These are phyloP conservation scores for Cryptosporidium sp. DNA, from an alignment of 169 alveolate species.

Conservation along the genomic window DNA sequence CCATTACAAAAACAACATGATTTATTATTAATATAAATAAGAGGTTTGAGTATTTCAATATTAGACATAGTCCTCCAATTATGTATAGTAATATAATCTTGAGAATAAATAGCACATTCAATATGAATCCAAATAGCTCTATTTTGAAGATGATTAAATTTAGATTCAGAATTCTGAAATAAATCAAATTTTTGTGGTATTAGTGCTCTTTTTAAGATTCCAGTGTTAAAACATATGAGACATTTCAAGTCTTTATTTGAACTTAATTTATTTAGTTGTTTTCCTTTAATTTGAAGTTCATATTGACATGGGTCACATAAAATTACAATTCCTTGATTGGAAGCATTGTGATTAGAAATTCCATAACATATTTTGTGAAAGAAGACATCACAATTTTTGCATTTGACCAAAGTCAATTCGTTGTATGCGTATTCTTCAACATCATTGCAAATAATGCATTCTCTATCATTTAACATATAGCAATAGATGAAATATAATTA, in stretches of 20 bases:
- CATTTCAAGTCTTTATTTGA: slow-evolving; percentile 18
- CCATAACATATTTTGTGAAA: slow-evolving; percentile 63
- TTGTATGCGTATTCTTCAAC: slow-evolving; percentile 13
- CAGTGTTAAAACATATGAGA: slow-evolving; percentile 27
- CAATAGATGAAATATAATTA: background rate
- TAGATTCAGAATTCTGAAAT: background rate
- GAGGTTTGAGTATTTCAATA: slow-evolving; percentile 33
- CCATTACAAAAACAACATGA: slow-evolving; percentile 15
- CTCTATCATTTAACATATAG: slow-evolving; percentile 60
- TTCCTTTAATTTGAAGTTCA: slow-evolving; percentile 28
- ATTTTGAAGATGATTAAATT: background rate
- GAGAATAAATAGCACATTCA: slow-evolving; percentile 69
- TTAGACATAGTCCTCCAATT: slow-evolving; percentile 45
- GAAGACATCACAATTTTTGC: slow-evolving; percentile 46
- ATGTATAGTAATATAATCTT: slow-evolving; percentile 9
- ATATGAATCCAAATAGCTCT: slow-evolving; percentile 70
- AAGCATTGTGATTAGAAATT: background rate
- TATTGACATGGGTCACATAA: slow-evolving; percentile 64
- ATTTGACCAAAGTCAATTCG: slow-evolving; percentile 42
- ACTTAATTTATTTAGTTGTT: slow-evolving; percentile 6
- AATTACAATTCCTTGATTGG: slow-evolving; percentile 4
- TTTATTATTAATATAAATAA: background rate
- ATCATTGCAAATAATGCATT: slow-evolving; percentile 50
- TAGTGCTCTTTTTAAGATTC: slow-evolving; percentile 37
- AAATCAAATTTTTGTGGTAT: slow-evolving; percentile 6